These are phyloP conservation scores for Fagopyrum homotropicum DNA, from an alignment of 148 eudicot species.

Conservation along the genomic window DNA sequence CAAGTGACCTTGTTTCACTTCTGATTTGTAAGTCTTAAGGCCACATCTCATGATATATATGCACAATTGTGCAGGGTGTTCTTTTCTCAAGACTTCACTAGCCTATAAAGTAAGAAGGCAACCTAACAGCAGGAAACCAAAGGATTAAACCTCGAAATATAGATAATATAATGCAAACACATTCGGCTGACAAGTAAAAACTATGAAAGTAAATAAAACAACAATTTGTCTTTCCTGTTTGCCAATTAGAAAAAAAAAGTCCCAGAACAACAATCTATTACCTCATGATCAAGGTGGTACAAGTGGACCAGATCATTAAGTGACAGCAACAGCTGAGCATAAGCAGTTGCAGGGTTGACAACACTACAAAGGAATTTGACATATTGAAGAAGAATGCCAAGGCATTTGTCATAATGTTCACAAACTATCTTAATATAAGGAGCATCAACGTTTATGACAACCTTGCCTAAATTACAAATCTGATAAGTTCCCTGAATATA, in stretches of 20 bases:
- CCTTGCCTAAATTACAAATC: conserved; percentile 42
- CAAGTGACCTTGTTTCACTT: not conserved
- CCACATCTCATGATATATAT: not conserved
- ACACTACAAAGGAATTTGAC: conserved; percentile 87
- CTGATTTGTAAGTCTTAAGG: not conserved
- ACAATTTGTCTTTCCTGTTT: not conserved
- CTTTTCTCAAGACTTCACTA: conserved; percentile 84
- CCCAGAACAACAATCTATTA: conserved; percentile 14
- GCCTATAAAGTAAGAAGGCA: conserved; percentile 81
- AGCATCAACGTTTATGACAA: conserved; percentile 70
- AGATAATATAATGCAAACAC: not conserved
- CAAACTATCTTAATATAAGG: conserved; percentile 93
- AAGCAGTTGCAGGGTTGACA: conserved; percentile 54
- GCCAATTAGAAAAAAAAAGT: not conserved
- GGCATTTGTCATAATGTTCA: conserved; percentile 96
- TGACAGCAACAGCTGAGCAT: conserved; percentile 74
- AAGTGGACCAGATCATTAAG: conserved; percentile 73
- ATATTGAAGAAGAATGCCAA: conserved; percentile 94
- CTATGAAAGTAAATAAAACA: not conserved
- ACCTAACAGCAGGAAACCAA: conserved; percentile 35
- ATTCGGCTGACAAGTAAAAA: not conserved
- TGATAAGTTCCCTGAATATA: not conserved
- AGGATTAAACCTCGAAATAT: not conserved
- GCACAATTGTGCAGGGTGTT: conserved; percentile 56
- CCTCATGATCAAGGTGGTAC: conserved; percentile 98